These are phyloP conservation scores for Lactifluus hygrophoroides DNA, from an alignment of 768 basidiomycete species.

Conservation along the genomic window DNA sequence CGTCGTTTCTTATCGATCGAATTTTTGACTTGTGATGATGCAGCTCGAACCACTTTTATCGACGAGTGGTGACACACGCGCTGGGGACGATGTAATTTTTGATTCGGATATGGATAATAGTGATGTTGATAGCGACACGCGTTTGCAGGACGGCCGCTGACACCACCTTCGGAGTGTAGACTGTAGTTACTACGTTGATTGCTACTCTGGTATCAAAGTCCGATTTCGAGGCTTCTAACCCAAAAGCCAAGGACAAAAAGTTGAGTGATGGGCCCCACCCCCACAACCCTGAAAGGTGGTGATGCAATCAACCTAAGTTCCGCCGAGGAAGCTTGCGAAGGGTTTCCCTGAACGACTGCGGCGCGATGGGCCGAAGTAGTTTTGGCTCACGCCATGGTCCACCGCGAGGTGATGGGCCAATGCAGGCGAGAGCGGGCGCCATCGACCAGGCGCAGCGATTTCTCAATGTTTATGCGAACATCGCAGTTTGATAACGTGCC, in stretches of 20 bases:
- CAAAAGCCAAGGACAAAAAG: not conserved
- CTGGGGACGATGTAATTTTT: not conserved
- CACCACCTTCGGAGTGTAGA: not conserved
- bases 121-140: conserved; percentile 1
- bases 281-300: not conserved
- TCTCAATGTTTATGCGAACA: not conserved
- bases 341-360: not conserved
- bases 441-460: not conserved
- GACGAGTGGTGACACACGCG: not conserved
- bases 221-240: not conserved
- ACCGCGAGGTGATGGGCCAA: not conserved
- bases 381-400: not conserved
- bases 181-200: not conserved
- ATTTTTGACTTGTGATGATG: not conserved
- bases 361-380: not conserved
- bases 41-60: conserved; percentile 12
- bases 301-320: not conserved
- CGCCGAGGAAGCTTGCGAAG: not conserved
- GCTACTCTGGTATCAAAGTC: not conserved
- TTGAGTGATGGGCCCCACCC: not conserved
- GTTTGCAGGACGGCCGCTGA: not conserved
- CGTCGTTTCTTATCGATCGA: not conserved
- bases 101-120: conserved; percentile 9
- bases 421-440: not conserved
- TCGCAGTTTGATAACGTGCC: conserved; percentile 1